A percentile compares a stretch with the other conserved stretches of the same genome.
Conservation (phyloP, 192 early-diverging fungal genomes). For the Endogone sp. region DNA sequence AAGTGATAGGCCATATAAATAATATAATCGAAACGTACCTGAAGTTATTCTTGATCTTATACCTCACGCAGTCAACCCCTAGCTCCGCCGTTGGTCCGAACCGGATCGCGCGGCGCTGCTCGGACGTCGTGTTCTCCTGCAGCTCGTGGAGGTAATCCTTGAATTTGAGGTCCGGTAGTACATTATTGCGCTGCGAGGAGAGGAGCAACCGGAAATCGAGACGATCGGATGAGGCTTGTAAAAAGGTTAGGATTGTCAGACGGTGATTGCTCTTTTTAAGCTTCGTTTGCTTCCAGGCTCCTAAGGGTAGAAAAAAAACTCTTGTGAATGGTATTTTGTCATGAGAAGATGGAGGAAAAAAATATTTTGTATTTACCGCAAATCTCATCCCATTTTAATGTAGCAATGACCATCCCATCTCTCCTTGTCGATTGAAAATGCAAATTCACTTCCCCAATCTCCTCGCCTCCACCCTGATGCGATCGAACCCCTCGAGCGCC, state of each 20-base stretch:
- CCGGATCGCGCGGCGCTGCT: not conserved
- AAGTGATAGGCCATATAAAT: not conserved
- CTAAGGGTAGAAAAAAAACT: no score
- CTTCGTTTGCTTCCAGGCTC: not conserved
- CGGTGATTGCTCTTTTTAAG: not conserved
- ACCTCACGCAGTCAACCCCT: not conserved
- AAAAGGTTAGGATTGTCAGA: not conserved
- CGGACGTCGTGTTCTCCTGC: not conserved
- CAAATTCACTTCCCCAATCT: no score
- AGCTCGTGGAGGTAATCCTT: not conserved
- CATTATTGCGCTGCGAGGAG: not conserved
- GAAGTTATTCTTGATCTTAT: not conserved
- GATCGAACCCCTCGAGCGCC: no score
- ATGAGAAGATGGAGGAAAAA: no score
- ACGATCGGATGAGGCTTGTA: not conserved
- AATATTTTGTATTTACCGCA: no score
- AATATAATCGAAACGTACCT: not conserved
- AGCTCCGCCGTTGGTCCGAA: not conserved
- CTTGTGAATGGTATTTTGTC: no score
- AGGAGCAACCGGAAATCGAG: not conserved
- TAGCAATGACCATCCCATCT: no score
- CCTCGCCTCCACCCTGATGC: no score
- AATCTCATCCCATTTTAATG: no score
- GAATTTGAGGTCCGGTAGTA: not conserved
- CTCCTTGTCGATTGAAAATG: no score